These are phyloP conservation scores for Boletellus ananiceps DNA, from an alignment of 768 basidiomycete species.

Conservation along the genomic window DNA sequence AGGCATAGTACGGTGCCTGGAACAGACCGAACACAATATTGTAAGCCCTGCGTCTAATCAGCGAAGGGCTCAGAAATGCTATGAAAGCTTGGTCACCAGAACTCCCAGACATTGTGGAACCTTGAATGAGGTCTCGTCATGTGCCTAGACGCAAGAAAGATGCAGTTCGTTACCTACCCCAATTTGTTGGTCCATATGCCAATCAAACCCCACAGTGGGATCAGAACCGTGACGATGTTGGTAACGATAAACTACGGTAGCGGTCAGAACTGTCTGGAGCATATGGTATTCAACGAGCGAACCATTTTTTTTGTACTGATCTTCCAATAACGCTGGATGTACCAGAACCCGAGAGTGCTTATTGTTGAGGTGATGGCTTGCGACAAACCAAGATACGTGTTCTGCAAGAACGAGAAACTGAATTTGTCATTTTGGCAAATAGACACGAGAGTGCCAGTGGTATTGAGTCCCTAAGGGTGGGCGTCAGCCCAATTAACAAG, in stretches of 20 bases:
- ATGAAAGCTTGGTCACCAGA: conserved; percentile 50
- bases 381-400: conserved; percentile 70
- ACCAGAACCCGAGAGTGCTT: conserved; percentile 77
- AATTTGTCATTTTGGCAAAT: conserved; percentile 84
- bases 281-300: conserved; percentile 1
- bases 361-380: conserved; percentile 73
- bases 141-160: background rate
- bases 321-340: conserved; percentile 75
- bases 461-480: conserved; percentile 62
- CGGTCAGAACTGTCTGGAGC: background rate
- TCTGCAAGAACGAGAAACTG: conserved; percentile 74
- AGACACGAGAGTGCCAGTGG: conserved; percentile 66
- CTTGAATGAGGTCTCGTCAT: conserved; percentile 22
- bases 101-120: conserved; percentile 83
- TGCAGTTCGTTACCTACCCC: conserved; percentile 44
- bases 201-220: conserved; percentile 84
- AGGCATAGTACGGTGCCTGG: conserved; percentile 86
- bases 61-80: background rate
- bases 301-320: conserved; percentile 82
- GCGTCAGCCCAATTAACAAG: background rate
- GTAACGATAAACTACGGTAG: conserved; percentile 61
- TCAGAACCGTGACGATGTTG: conserved; percentile 69
- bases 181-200: conserved; percentile 76
- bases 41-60: conserved; percentile 52
- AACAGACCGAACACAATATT: conserved; percentile 77